Evolutionary conservation across 2,329 filamentous ascomycete genomes (phyloP).

Genomic region (Sphaerostilbella broomeana): DNA sequence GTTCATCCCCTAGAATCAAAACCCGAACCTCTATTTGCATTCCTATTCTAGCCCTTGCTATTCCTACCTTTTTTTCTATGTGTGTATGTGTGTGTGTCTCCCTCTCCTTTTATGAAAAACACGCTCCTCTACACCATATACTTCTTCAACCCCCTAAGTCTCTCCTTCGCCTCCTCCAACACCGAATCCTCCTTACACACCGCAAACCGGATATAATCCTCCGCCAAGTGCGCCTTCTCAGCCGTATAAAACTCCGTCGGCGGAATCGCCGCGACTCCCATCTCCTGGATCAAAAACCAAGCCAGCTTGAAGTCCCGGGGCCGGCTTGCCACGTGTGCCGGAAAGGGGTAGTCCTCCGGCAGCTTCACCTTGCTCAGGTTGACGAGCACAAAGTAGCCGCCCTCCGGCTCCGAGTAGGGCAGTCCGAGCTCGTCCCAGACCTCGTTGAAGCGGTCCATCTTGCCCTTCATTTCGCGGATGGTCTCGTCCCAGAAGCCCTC

Average conservation of each 20-base stretch:
- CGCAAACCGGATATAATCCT: conserved; percentile 91
- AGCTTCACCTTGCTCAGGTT: conserved; percentile 86
- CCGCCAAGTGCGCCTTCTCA: conserved; percentile 72
- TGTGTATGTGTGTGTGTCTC: too few relatives aligned
- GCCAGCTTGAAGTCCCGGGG: conserved; percentile 90
- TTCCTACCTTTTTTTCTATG: too few relatives aligned
- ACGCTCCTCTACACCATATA: conserved; percentile 45
- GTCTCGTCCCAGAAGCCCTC: conserved; percentile 83
- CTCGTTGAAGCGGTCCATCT: conserved; percentile 80
- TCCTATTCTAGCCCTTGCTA: too few relatives aligned
- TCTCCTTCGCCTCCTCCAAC: conserved; percentile 69
- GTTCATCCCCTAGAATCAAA: too few relatives aligned
- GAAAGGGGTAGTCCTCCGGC: conserved; percentile 80
- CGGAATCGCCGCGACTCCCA: conserved; percentile 92
- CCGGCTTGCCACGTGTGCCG: conserved; percentile 75
- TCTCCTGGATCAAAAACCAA: conserved; percentile 95
- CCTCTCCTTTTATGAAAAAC: not conserved
- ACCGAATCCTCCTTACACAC: conserved; percentile 93
- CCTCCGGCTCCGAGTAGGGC: conserved; percentile 86
- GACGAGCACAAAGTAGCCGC: conserved; percentile 93
- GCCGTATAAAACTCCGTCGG: conserved; percentile 96
- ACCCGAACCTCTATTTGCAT: too few relatives aligned
- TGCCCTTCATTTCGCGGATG: conserved; percentile 79
- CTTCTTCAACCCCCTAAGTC: conserved; percentile 65
- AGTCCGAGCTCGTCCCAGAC: conserved; percentile 69